phyloP scores from a whole-genome alignment of 371 early-diverging fungal genomes.

The Apophysomyces ossiformis region DNA sequence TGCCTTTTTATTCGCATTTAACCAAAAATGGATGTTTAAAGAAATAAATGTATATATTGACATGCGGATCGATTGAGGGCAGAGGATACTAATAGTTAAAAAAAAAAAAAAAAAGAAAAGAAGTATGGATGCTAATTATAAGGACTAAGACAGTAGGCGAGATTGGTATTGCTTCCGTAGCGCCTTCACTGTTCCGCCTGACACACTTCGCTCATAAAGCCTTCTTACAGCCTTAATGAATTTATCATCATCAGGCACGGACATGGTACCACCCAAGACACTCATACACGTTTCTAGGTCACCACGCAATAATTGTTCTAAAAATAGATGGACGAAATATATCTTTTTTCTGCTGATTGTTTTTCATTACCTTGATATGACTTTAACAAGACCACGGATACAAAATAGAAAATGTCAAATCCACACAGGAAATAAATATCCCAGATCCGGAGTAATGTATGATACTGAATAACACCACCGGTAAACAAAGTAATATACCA shows the following conservation, averaged over 20 bases:
- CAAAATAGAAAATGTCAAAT: conserved; percentile 63
- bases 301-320: conserved; percentile 42
- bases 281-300: conserved; percentile 62
- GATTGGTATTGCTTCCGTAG: not conserved
- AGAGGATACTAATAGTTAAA: no score
- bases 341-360: conserved; percentile 1
- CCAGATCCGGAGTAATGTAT: conserved; percentile 66
- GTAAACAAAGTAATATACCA: conserved; percentile 73
- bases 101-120: no score
- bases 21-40: no score
- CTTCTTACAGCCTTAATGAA: conserved; percentile 48
- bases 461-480: conserved; percentile 62
- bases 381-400: conserved; percentile 59
- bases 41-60: no score
- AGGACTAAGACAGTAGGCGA: no score
- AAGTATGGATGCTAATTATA: no score
- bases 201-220: conserved; percentile 32
- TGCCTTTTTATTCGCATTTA: no score
- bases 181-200: not conserved
- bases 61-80: no score
- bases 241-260: conserved; percentile 56
- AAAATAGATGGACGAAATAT: not conserved
- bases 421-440: conserved; percentile 63
- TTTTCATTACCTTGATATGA: conserved; percentile 52
- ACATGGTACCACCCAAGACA: conserved; percentile 54